Conservation (phyloP, 2,329 filamentous ascomycete genomes). For the Beauveria pseudobassiana region DNA sequence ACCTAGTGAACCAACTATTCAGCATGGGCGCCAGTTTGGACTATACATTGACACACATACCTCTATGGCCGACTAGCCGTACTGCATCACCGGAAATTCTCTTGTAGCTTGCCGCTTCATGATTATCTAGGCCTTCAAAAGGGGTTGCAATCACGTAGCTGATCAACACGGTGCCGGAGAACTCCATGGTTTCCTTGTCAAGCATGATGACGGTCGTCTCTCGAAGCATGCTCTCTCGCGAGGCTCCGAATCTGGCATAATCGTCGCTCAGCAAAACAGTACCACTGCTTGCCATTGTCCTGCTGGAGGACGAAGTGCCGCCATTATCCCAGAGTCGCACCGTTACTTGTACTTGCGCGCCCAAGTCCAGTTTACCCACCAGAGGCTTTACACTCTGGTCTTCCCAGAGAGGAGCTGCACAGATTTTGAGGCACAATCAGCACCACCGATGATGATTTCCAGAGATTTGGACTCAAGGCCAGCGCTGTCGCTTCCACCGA, state of each 20-base stretch:
- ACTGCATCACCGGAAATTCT: conserved; percentile 2
- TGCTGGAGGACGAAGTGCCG: neutral
- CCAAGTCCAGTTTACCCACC: conserved; percentile 15
- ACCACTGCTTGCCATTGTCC: conserved; percentile 19
- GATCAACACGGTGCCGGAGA: conserved; percentile 26
- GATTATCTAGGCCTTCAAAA: conserved; percentile 13
- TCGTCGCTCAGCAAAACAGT: conserved; percentile 20
- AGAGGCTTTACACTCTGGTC: conserved; percentile 18
- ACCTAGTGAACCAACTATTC: neutral
- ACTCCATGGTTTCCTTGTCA: conserved; percentile 20
- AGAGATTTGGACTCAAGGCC: neutral
- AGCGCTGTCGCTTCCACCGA: no score
- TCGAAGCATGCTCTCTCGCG: conserved; percentile 25
- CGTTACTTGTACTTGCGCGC: conserved; percentile 11
- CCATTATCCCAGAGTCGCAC: conserved; percentile 17
- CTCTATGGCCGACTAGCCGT: conserved; percentile 27
- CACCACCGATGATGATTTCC: conserved; percentile 11
- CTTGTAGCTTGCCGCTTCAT: neutral
- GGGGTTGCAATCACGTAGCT: conserved; percentile 24
- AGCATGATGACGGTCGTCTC: conserved; percentile 26
- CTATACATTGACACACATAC: conserved; percentile 14
- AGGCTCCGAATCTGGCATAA: conserved; percentile 18
- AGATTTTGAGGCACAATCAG: neutral
- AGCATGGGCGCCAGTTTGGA: neutral
- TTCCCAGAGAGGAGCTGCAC: conserved; percentile 19